Evolutionary conservation across 2,329 filamentous ascomycete species (phyloP), one percentile per base, ranked within the genome.

Genomic region (Dactylellina cionopaga): DNA sequence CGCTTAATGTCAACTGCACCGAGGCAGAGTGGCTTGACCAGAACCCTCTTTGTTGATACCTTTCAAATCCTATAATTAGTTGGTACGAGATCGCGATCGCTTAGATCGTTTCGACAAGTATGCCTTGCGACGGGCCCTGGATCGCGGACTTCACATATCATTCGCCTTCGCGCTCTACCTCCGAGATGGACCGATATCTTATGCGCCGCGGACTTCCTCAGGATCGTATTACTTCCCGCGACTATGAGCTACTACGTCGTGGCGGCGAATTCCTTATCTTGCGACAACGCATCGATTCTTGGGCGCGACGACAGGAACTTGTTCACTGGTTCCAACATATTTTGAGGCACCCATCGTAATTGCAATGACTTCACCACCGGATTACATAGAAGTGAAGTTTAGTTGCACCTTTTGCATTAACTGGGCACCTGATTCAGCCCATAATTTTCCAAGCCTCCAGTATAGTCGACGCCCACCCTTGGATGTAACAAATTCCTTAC

Each of bases 131-230:
- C 10, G 46, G 46, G 5, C 46, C 58, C 5, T 59, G 39, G 37
- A 17, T 59, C 17, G 39, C 55, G 15, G 55, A 59, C 27, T 43
- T 41, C 43, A 59, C 55, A 11, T 59, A 59, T 22, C 55, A 59
- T 13, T 46, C 55, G 7, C 55, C 35, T n/a, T n/a, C 35, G 4
- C 35, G 3, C 5, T 4, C 35, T 13, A 15, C 35, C 35, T 39
- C 35, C 4, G 35, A 10, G 3, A 15, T n/a, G 13, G 35, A n/a
- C 3, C 35, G 35, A 39, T 15, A 39, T 4, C 11, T 39, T 15
- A 39, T 39, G 35, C 35, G 35, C 11, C 35, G 35, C 35, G 35
- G 35, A 13, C 35, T 39, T 5, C 35, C 35, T 39, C 5, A 39
- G 35, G 11, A 39, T 39, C 35, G 17, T 3, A 13, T 5, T 5